Percentiles rank a stretch among this genome's conserved stretches.
Conservation (phyloP, 371 early-diverging fungal species). For the Lichtheimia ramosa region DNA sequence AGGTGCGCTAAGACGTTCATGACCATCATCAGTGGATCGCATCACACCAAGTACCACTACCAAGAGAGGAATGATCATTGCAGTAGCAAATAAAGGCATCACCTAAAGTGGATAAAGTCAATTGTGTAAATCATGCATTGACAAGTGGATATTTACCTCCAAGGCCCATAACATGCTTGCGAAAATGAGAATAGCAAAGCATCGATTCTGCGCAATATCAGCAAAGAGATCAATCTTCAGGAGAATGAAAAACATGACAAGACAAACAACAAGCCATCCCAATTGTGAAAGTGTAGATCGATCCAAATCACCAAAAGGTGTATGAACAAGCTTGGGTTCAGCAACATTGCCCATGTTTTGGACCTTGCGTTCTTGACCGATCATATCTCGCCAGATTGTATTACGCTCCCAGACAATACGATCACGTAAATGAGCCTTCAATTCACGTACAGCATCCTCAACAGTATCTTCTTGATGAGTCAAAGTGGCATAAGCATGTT, state of each 20-base stretch:
- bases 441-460: slow-evolving; percentile 69
- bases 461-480: slow-evolving; percentile 37
- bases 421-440: slow-evolving; percentile 83
- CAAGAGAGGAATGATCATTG: slow-evolving; percentile 85
- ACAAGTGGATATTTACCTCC: slow-evolving; percentile 57
- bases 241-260: slow-evolving; percentile 55
- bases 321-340: slow-evolving; percentile 26
- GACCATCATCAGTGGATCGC: slow-evolving; percentile 53
- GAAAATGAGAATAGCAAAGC: slow-evolving; percentile 88
- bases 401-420: slow-evolving; percentile 95
- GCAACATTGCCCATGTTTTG: slow-evolving; percentile 59
- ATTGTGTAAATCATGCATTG: neutral
- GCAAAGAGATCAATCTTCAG: slow-evolving; percentile 57
- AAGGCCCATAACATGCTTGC: slow-evolving; percentile 91
- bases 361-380: slow-evolving; percentile 86
- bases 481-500: slow-evolving; percentile 59
- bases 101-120: slow-evolving; percentile 45
- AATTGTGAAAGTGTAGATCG: slow-evolving; percentile 33
- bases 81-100: slow-evolving; percentile 92
- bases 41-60: slow-evolving; percentile 84
- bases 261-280: slow-evolving; percentile 41
- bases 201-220: slow-evolving; percentile 69
- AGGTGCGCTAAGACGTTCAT: slow-evolving; percentile 50
- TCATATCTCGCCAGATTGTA: slow-evolving; percentile 97
- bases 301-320: slow-evolving; percentile 18